Conservation (phyloP, 176 grass and related monocot genomes). For the Avena eriantha region DNA sequence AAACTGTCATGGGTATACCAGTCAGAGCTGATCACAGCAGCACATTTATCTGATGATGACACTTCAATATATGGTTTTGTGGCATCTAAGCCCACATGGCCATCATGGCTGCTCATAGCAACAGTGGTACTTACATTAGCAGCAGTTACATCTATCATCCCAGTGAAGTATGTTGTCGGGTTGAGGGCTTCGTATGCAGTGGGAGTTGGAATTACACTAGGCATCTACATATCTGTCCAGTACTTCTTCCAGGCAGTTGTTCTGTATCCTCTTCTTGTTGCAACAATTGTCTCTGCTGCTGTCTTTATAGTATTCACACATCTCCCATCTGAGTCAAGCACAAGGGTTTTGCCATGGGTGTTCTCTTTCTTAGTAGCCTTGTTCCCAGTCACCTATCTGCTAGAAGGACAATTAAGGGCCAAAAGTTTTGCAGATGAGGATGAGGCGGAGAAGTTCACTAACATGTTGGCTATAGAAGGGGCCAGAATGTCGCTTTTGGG, state of each 20-base stretch:
- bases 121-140: slow-evolving; percentile 86
- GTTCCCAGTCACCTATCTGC: slow-evolving; percentile 89
- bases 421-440: slow-evolving; percentile 77
- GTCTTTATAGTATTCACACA: slow-evolving; percentile 92
- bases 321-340: slow-evolving; percentile 93
- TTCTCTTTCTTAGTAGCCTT: slow-evolving; percentile 90
- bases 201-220: slow-evolving; percentile 76
- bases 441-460: slow-evolving; percentile 84
- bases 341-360: slow-evolving; percentile 93
- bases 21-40: slow-evolving; percentile 79
- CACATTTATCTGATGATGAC: slow-evolving; percentile 89
- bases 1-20: slow-evolving; percentile 84
- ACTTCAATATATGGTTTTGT: slow-evolving; percentile 90
- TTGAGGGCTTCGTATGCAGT: slow-evolving; percentile 83
- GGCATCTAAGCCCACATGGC: slow-evolving; percentile 83
- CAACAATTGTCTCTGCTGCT: slow-evolving; percentile 73
- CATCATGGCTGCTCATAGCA: slow-evolving; percentile 91
- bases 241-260: slow-evolving; percentile 90
- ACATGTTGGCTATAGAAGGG: slow-evolving; percentile 89
- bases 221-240: slow-evolving; percentile 95
- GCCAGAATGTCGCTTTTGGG: slow-evolving; percentile 95
- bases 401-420: slow-evolving; percentile 91
- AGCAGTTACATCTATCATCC: slow-evolving; percentile 90
- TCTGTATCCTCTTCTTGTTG: slow-evolving; percentile 95
- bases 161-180: slow-evolving; percentile 93